Evolutionary conservation across 768 basidiomycete species (phyloP).

Genomic region (Pluteus cervinus): DNA sequence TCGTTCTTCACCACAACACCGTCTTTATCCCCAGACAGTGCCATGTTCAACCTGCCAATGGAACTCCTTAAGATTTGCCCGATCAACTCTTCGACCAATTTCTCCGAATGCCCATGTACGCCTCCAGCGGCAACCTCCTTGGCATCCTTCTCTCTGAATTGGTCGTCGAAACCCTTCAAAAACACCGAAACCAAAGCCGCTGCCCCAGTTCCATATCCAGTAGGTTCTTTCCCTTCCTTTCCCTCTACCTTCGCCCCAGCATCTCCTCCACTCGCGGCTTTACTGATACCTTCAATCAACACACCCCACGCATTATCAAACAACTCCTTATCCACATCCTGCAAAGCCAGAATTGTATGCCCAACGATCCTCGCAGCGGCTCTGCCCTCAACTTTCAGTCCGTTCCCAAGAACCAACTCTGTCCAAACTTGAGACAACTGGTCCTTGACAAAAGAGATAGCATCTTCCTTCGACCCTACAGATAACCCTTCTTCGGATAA

Average conservation of each 20-base stretch:
- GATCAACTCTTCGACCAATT: slow-evolving; percentile 22
- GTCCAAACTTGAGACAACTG: slow-evolving; percentile 46
- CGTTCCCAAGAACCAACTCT: slow-evolving; percentile 33
- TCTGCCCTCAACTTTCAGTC: slow-evolving; percentile 40
- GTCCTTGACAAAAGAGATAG: slow-evolving; percentile 29
- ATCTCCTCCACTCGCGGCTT: slow-evolving; percentile 13
- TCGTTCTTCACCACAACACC: not conserved
- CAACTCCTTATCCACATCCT: slow-evolving; percentile 30
- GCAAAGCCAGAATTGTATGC: slow-evolving; percentile 32
- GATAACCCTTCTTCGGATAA: no score
- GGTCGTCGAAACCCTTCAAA: slow-evolving; percentile 37
- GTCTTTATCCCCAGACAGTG: slow-evolving; percentile 5
- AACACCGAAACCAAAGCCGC: slow-evolving; percentile 42
- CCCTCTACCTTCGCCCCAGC: no score
- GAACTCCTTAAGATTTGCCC: slow-evolving; percentile 26
- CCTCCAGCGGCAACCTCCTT: no score
- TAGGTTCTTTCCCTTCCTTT: no score
- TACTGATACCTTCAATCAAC: slow-evolving; percentile 27
- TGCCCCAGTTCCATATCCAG: no score
- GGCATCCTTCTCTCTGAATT: slow-evolving; percentile 30
- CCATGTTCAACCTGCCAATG: slow-evolving; percentile 24
- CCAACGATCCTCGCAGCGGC: slow-evolving; percentile 38
- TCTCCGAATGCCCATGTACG: slow-evolving; percentile 15
- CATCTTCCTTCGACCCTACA: slow-evolving; percentile 5
- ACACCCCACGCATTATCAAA: slow-evolving; percentile 44